Evolutionary conservation across 106 monocot genomes (phyloP).

Genomic region (Triglochin maritima): DNA sequence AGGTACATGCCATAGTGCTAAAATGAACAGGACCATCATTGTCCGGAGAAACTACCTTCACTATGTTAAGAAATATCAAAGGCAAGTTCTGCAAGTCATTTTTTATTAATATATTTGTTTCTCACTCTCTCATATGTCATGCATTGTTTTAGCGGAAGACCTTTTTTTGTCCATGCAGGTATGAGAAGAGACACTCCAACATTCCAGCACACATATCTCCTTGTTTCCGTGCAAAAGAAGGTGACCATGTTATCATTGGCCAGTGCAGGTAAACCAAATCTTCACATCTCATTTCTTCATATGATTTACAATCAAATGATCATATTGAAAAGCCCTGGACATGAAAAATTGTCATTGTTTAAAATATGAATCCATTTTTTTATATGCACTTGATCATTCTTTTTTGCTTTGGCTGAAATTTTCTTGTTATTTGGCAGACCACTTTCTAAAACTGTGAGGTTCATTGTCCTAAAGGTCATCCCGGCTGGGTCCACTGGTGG

Average conservation of each 20-base stretch:
- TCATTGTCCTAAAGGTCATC: conserved; percentile 73
- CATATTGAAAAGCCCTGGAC: too few relatives aligned
- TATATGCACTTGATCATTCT: neutral
- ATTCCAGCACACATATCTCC: conserved; percentile 54
- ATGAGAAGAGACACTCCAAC: conserved; percentile 70
- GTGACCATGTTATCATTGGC: conserved; percentile 68
- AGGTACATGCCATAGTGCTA: conserved; percentile 70
- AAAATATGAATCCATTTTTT: too few relatives aligned
- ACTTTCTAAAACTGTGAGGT: conserved; percentile 73
- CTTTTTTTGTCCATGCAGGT: conserved; percentile 17
- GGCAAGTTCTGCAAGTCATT: conserved; percentile 9
- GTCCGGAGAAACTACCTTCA: conserved; percentile 71
- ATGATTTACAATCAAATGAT: too few relatives aligned
- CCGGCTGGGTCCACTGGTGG: conserved; percentile 54
- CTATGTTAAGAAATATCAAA: conserved; percentile 65
- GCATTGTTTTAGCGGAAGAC: neutral
- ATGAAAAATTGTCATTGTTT: too few relatives aligned
- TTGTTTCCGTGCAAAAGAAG: conserved; percentile 78
- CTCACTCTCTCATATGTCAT: neutral
- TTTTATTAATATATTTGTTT: neutral
- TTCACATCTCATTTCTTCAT: too few relatives aligned
- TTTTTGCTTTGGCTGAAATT: neutral
- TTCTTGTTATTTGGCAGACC: conserved; percentile 20
- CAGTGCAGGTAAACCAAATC: conserved; percentile 48
- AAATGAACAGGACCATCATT: conserved; percentile 85